These are phyloP conservation scores for Penicillium sp. DNA, from an alignment of 2,329 filamentous ascomycete species.

Conservation along the genomic window DNA sequence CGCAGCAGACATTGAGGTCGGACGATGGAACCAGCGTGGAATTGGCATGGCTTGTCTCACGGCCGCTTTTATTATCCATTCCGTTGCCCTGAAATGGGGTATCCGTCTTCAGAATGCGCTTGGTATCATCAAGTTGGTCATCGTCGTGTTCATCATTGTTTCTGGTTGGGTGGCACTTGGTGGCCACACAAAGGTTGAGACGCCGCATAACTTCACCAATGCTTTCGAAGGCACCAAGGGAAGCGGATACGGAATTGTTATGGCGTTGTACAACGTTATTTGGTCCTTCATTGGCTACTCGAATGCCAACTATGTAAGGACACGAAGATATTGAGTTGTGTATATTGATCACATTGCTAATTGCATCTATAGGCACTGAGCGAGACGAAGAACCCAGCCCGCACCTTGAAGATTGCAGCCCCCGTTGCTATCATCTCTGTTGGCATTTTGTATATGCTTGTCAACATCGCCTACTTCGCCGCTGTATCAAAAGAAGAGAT, in stretches of 20 bases:
- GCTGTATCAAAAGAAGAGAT: constrained; percentile 58
- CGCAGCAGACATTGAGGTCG: constrained; percentile 42
- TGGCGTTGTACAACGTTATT: constrained; percentile 60
- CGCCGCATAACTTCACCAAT: constrained; percentile 38
- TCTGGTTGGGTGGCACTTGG: constrained; percentile 42
- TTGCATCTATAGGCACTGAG: constrained; percentile 42
- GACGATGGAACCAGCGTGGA: constrained; percentile 51
- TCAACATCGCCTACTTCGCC: constrained; percentile 60
- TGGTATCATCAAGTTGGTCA: constrained; percentile 51
- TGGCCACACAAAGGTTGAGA: constrained; percentile 38
- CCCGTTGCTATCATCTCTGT: constrained; percentile 55
- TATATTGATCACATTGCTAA: constrained; percentile 17
- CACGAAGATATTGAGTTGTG: not conserved
- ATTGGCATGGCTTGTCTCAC: constrained; percentile 51
- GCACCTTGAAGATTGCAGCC: constrained; percentile 57
- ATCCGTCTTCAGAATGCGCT: constrained; percentile 51
- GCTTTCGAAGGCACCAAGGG: constrained; percentile 40
- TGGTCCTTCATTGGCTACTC: constrained; percentile 61
- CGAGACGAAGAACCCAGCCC: constrained; percentile 57
- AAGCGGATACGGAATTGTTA: constrained; percentile 52
- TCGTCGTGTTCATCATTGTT: constrained; percentile 49
- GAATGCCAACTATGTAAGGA: constrained; percentile 60
- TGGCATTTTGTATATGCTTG: constrained; percentile 56
- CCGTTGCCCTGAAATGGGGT: constrained; percentile 48
- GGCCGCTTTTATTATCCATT: constrained; percentile 49